Conservation (phyloP, 1,284 basidiomycete species). For the Melampsora americana region DNA sequence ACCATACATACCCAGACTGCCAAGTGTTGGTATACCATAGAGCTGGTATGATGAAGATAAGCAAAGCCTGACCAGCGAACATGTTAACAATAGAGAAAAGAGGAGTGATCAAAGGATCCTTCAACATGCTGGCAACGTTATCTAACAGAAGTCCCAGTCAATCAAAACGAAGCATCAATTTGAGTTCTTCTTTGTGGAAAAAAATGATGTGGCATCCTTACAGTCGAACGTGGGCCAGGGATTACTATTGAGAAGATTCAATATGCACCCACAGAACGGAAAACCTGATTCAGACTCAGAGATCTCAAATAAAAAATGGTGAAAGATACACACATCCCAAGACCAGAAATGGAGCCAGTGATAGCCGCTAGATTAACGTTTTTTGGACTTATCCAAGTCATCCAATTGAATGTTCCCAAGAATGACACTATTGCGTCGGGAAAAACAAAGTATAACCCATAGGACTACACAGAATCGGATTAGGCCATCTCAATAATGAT, state of each 20-base stretch:
- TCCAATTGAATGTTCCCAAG: slow-evolving; percentile 62
- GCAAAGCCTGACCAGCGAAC: slow-evolving; percentile 26
- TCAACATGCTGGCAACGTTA: slow-evolving; percentile 27
- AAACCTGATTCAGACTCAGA: neutral
- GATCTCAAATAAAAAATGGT: neutral
- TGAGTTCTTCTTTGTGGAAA: neutral
- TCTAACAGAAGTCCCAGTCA: neutral
- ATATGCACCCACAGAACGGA: neutral
- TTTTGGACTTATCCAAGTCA: slow-evolving; percentile 60
- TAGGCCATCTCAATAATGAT: too few relatives aligned
- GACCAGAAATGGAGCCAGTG: slow-evolving; percentile 32
- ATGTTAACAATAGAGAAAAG: slow-evolving; percentile 33
- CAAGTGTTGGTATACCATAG: slow-evolving; percentile 42
- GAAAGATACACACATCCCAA: slow-evolving; percentile 24
- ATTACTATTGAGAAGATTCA: slow-evolving; percentile 7
- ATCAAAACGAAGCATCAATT: neutral
- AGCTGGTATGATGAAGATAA: slow-evolving; percentile 35
- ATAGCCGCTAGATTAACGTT: slow-evolving; percentile 45
- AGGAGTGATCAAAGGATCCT: slow-evolving; percentile 37
- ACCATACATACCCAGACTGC: slow-evolving; percentile 21
- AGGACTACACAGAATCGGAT: neutral
- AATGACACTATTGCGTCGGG: slow-evolving; percentile 52
- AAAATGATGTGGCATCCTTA: neutral
- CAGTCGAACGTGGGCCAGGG: slow-evolving; percentile 43
- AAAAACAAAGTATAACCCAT: slow-evolving; percentile 47